Base-by-base conservation (phyloP, 805 yeast genomes). In the Saccharomycopsis sp. region DNA sequence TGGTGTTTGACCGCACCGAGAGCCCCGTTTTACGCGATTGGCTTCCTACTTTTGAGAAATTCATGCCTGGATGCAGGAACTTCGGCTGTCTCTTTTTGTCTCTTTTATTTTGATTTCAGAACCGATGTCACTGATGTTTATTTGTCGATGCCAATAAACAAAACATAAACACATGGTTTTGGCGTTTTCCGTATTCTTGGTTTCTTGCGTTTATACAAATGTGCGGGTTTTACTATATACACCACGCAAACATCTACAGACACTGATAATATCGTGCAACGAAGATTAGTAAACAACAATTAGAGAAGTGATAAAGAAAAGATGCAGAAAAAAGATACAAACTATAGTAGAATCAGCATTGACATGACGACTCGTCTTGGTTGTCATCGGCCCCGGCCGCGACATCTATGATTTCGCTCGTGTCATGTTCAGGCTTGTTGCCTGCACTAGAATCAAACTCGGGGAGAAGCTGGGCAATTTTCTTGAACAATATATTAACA, bases 381-480 rank as follows among this genome's bases (percentile, higher is more conserved):
- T 52, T 52, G 47, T 69, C 68, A 23, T 72, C 74, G 23, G 72
- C 70, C 38, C 70, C 68, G 47, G 75, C 71, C 7, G 75, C 68
- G 49, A 78, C 75, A 62, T 78, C 79, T 58, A 78, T 78, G 52
- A 78, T 73, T 56, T 77, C 78, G 41, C 73, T 68, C 23, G 68
- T 69, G 50, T 65, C 67, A n/a, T 61, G 66, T 47, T 62, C 66
- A 49, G 64, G 52, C n/a, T 67, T 65, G 42, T 63, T 65, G 8
- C 63, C 69, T 7, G 66, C 64, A 51, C 52, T 44, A n/a, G 65
- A 65, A 34, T 68, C 69, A 67, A 89, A 84, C 57, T 92, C 97
- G 1, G 98, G 98, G 61, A 94, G 78, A 59, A 89, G 83, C 69
- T 87, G 88, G 14, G 98, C 99, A 62, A 93, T 87, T 69, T 87